Percentiles rank a stretch among this genome's conserved stretches.
These are phyloP conservation scores for Skeletonema menzelii DNA, from an alignment of 108 stramenopile species.

Conservation along the genomic window DNA sequence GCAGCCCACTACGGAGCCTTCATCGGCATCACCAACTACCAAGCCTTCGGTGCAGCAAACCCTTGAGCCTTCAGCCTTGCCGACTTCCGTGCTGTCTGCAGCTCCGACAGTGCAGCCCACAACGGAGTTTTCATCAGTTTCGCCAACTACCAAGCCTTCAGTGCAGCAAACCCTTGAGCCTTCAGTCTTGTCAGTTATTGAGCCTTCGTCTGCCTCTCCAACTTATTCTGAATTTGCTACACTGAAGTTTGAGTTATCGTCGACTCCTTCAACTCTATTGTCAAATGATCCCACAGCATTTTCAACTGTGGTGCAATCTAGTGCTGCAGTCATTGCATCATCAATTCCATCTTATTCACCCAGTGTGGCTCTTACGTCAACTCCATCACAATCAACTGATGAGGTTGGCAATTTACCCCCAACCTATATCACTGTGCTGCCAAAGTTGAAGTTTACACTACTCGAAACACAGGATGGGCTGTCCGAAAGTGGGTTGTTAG, in stretches of 20 bases:
- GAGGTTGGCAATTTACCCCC: background rate
- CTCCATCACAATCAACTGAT: background rate
- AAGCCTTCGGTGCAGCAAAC: no score
- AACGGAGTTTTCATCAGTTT: background rate
- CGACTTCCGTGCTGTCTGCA: background rate
- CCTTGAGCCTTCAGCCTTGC: background rate
- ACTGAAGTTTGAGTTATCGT: background rate
- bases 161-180: background rate
- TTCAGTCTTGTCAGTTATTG: background rate
- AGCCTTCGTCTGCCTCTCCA: background rate
- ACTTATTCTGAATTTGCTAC: no score
- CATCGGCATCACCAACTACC: background rate
- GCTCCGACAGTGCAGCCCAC: background rate
- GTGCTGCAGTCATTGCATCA: background rate
- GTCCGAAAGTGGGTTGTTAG: constrained; percentile 8
- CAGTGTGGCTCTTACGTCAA: background rate
- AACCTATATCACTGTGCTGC: background rate
- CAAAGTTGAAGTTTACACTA: constrained; percentile 6
- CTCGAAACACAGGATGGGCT: constrained; percentile 4
- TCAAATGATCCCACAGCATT: no score
- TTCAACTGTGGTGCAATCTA: background rate
- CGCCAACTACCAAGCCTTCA: background rate
- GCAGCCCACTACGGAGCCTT: background rate
- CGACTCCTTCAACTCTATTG: background rate
- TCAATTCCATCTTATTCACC: background rate